Evolutionary conservation across 352 stramenopile species (phyloP).

Genomic region (Phytophthora lateralis): DNA sequence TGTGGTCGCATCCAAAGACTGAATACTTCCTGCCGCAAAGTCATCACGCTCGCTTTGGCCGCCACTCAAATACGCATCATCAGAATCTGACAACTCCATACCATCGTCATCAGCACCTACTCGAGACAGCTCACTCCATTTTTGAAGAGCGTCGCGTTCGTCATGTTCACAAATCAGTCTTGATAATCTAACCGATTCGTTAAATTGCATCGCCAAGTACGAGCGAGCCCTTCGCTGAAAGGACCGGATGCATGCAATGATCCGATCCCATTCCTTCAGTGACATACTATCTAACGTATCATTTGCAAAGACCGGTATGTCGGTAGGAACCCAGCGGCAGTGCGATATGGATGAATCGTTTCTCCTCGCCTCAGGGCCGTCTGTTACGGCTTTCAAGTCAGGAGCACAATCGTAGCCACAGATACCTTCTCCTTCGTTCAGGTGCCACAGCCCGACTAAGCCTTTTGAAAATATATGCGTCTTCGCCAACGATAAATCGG

Average conservation of each 20-base stretch:
- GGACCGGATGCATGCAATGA: conserved; percentile 33
- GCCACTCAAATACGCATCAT: conserved; percentile 26
- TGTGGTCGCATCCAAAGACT: conserved; percentile 16
- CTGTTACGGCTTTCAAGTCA: conserved; percentile 15
- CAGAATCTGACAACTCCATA: conserved; percentile 29
- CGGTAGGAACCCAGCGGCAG: conserved; percentile 70
- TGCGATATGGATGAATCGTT: conserved; percentile 56
- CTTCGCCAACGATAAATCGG: conserved; percentile 16
- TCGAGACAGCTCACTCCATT: conserved; percentile 32
- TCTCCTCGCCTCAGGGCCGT: conserved; percentile 25
- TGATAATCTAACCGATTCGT: conserved; percentile 35
- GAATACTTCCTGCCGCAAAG: neutral
- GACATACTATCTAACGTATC: conserved; percentile 41
- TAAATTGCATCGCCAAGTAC: conserved; percentile 29
- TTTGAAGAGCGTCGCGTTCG: conserved; percentile 38
- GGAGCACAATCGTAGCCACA: conserved; percentile 53
- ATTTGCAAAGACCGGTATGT: conserved; percentile 64
- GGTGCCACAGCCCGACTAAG: conserved; percentile 70
- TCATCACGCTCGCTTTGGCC: conserved; percentile 5
- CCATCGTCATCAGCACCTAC: conserved; percentile 40
- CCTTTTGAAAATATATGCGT: conserved; percentile 24
- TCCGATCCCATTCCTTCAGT: conserved; percentile 32
- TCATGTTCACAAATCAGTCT: conserved; percentile 50
- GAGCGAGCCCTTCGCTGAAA: conserved; percentile 52
- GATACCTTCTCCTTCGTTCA: conserved; percentile 78